A percentile compares a stretch with the other conserved stretches of the same genome.
Conservation (phyloP, 208 protist species). For the Leishmania turanica region DNA sequence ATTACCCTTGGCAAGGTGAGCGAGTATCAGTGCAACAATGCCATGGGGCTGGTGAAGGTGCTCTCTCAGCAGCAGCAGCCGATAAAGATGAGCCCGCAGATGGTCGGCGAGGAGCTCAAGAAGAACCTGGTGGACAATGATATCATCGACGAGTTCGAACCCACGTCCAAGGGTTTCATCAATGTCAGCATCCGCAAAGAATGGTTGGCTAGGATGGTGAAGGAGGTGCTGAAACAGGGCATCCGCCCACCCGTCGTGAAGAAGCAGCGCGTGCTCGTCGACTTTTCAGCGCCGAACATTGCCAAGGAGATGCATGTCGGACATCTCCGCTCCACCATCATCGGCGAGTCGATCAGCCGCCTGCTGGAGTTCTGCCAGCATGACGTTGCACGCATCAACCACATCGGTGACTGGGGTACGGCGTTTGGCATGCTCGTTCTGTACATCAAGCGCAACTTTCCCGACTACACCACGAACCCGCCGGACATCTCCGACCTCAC, state of each 20-base stretch:
- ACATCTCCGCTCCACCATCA: conserved; percentile 98
- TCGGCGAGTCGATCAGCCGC: conserved; percentile 95
- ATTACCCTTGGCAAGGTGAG: conserved; percentile 82
- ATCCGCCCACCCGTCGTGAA: conserved; percentile 70
- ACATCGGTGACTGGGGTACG: conserved; percentile 99
- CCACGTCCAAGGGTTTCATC: conserved; percentile 94
- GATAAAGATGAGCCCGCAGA: conserved; percentile 84
- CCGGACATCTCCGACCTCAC: conserved; percentile 95
- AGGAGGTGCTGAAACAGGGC: conserved; percentile 56
- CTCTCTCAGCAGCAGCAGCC: conserved; percentile 80
- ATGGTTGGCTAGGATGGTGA: conserved; percentile 66
- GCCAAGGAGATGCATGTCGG: conserved; percentile 99
- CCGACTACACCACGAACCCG: conserved; percentile 86
- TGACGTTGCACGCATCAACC: conserved; percentile 96
- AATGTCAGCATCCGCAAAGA: conserved; percentile 80
- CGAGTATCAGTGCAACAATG: conserved; percentile 97
- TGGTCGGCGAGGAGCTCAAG: conserved; percentile 85
- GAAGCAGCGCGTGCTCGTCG: conserved; percentile 90
- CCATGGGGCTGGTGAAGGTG: conserved; percentile 91
- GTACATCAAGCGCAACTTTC: conserved; percentile 94
- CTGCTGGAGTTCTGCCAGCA: conserved; percentile 95
- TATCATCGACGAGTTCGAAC: conserved; percentile 83
- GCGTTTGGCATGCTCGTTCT: conserved; percentile 99
- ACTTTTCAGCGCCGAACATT: conserved; percentile 99
- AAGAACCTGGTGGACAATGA: conserved; percentile 80